A percentile compares a stretch with the other conserved stretches of the same genome.
phyloP scores from a whole-genome alignment of 306 rosid genomes.

The Gastrolobium bilobum region DNA sequence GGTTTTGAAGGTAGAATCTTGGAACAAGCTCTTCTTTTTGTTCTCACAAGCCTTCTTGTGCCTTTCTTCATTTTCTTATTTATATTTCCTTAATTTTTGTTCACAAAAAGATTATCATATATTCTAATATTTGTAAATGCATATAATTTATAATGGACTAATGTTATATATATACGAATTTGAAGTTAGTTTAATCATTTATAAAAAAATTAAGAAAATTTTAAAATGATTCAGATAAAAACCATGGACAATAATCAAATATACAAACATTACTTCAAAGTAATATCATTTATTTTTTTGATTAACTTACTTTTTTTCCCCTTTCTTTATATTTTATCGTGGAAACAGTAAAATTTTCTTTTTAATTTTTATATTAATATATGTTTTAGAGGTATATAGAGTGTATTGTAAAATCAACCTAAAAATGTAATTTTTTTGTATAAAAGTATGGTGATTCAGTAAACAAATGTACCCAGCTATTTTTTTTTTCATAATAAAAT shows the following conservation, averaged over 20 bases:
- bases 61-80: neutral
- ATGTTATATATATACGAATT: too few species aligned
- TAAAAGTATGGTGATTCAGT: neutral
- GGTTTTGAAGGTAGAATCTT: constrained; percentile 22
- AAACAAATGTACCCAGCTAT: neutral
- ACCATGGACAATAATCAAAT: too few species aligned
- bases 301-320: neutral
- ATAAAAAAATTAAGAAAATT: too few species aligned
- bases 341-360: neutral
- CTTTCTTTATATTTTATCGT: neutral
- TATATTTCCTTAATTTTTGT: neutral
- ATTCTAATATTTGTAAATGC: too few species aligned
- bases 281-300: too few species aligned
- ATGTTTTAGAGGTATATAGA: too few species aligned
- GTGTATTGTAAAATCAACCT: too few species aligned
- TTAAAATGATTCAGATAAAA: too few species aligned
- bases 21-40: neutral
- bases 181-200: too few species aligned
- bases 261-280: too few species aligned
- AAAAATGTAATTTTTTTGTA: neutral
- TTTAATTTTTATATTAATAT: neutral
- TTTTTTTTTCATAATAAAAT: neutral
- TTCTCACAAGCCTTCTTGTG: neutral
- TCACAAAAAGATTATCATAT: too few species aligned
- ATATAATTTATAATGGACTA: too few species aligned